Evolutionary conservation across 768 basidiomycete genomes (phyloP).

Genomic region (Rhodotorula diobovata): DNA sequence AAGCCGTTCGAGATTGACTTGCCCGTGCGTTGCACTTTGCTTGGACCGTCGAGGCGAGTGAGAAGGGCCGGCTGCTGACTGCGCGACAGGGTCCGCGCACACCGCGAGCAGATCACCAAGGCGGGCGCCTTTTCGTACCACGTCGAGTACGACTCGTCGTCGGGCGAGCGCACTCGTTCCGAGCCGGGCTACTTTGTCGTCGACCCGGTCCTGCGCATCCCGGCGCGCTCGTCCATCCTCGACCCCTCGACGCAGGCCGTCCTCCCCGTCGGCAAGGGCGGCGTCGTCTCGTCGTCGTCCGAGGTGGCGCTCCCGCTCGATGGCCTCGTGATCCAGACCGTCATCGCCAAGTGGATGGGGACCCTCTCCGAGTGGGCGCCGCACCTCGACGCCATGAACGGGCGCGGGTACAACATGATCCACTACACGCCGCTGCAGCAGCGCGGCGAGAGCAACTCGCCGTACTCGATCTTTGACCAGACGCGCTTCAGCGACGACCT

Average conservation of each 20-base stretch:
- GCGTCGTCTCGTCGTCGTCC: constrained; percentile 48
- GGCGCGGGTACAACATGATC: constrained; percentile 95
- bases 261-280: constrained; percentile 55
- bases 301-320: constrained; percentile 74
- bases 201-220: constrained; percentile 77
- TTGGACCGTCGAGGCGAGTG: too few species aligned
- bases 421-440: constrained; percentile 95
- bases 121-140: constrained; percentile 94
- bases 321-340: constrained; percentile 78
- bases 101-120: constrained; percentile 62
- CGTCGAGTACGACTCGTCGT: constrained; percentile 68
- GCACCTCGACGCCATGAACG: constrained; percentile 74
- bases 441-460: constrained; percentile 80
- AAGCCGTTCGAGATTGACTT: constrained; percentile 91
- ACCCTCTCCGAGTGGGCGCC: constrained; percentile 68
- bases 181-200: constrained; percentile 90
- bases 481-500: constrained; percentile 71
- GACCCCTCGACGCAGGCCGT: constrained; percentile 50
- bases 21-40: constrained; percentile 49
- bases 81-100: too few species aligned
- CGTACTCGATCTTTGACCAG: constrained; percentile 90
- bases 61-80: neutral
- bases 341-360: constrained; percentile 99
- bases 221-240: constrained; percentile 70
- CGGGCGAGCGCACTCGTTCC: constrained; percentile 65